Evolutionary conservation across 768 basidiomycete species (phyloP), one percentile per base, ranked within the genome.

Genomic region (Rhizopogon roseolus): DNA sequence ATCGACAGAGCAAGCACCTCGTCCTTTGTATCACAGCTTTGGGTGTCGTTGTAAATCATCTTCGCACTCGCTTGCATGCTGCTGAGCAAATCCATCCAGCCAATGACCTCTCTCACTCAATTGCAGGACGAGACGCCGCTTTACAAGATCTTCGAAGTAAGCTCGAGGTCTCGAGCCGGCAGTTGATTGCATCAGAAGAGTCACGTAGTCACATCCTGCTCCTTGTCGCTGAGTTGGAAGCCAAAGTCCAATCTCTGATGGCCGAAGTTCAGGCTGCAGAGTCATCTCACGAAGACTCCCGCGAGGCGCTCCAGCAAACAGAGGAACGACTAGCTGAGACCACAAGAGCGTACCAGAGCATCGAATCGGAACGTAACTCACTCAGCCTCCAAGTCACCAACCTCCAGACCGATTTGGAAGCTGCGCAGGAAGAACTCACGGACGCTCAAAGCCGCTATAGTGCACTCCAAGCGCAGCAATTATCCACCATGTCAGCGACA

Each of bases 361-460:
- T 80, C 39, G 85, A 87, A 61, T 79, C 85, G 0, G 80, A 87
- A 60, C 82, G 88, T 25, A 77, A 85, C 57, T 81, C 85, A 2
- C 75, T 90, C 17, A 69, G 72, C n/a, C 75, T 88, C 10, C 84
- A 86, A 62, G 68, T 86, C 34, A 74, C 77, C 3, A 86, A 88
- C 53, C 67, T 89, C n/a, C 76, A 78, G 45, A 66, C 72, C 36
- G 89, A 90, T 56, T 72, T 90, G 13, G 65, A 72, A 6, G 60
- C 59, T 28, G 79, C 75, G 6, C 81, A 81, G 55, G 68, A 77
- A 22, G 84, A 85, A 41, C 69, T 88, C 3, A 65, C 65, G 2
- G 76, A 78, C 22, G 79, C 81, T 0, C 85, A 89, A 67, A 71
- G 64, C 49, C 82, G 85, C 2, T 88, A 87, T 56, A 79, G 74